A percentile compares a stretch with the other conserved stretches of the same genome.
These are phyloP conservation scores for Pythium brachiatum DNA, from an alignment of 352 stramenopile species.

Conservation along the genomic window DNA sequence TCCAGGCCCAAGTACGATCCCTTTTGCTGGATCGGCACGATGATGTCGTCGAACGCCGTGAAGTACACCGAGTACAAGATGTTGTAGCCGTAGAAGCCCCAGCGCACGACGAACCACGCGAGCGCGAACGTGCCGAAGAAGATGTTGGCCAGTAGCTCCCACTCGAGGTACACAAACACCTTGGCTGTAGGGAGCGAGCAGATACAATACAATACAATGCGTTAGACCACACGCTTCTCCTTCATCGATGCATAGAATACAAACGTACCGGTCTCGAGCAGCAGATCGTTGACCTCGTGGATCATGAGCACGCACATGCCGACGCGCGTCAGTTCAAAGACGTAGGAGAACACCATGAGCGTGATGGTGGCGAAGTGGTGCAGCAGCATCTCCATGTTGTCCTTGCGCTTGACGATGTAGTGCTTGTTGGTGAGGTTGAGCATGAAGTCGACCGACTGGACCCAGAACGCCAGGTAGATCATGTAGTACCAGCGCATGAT, in stretches of 20 bases:
- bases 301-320: constrained; percentile 81
- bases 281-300: constrained; percentile 77
- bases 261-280: constrained; percentile 57
- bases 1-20: constrained; percentile 39
- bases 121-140: constrained; percentile 68
- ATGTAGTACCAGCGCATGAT: constrained; percentile 80
- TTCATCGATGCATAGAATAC: neutral
- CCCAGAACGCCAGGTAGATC: constrained; percentile 80
- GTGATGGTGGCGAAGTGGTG: constrained; percentile 76
- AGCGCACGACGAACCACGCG: constrained; percentile 71
- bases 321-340: constrained; percentile 64
- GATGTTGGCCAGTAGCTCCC: constrained; percentile 63
- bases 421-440: constrained; percentile 79
- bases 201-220: neutral
- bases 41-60: constrained; percentile 46
- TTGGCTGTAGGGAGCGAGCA: constrained; percentile 43
- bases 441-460: constrained; percentile 85
- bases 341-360: constrained; percentile 80
- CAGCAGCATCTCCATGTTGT: constrained; percentile 80
- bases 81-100: constrained; percentile 71
- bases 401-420: constrained; percentile 81
- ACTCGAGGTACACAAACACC: constrained; percentile 76
- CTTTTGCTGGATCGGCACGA: constrained; percentile 43
- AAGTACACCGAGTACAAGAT: constrained; percentile 64
- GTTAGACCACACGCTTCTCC: neutral